A percentile compares a stretch with the other conserved stretches of the same genome.
Conservation (phyloP, 371 early-diverging fungal genomes). For the Mucor plumbeus region DNA sequence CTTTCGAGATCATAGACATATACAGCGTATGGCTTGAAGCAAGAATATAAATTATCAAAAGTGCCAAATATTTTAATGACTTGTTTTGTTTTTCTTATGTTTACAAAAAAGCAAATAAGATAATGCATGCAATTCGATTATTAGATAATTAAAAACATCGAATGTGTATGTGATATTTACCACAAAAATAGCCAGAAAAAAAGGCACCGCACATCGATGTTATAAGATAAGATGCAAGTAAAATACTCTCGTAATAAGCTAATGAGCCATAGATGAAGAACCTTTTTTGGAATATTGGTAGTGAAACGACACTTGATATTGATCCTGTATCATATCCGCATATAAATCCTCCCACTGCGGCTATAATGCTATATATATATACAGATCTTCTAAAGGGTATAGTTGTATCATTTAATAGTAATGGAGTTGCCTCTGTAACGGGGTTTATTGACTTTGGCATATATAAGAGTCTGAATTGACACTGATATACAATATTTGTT, state of each 20-base stretch:
- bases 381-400: constrained; percentile 9
- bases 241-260: constrained; percentile 49
- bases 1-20: not conserved
- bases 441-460: not conserved
- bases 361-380: constrained; percentile 13
- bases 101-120: too few species aligned
- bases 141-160: not conserved
- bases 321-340: constrained; percentile 29
- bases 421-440: constrained; percentile 10
- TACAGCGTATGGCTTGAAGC: too few species aligned
- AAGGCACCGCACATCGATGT: constrained; percentile 49
- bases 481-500: not conserved
- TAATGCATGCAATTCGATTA: not conserved
- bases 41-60: too few species aligned
- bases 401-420: not conserved
- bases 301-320: constrained; percentile 17
- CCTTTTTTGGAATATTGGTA: constrained; percentile 29
- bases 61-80: too few species aligned
- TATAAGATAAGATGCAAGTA: constrained; percentile 45
- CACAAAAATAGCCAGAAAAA: constrained; percentile 47
- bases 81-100: too few species aligned
- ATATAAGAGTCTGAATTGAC: not conserved
- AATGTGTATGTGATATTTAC: constrained; percentile 17
- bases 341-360: constrained; percentile 24
- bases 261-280: constrained; percentile 13